Conservation (phyloP, 768 basidiomycete species). For the Naganishia vishniacii region DNA sequence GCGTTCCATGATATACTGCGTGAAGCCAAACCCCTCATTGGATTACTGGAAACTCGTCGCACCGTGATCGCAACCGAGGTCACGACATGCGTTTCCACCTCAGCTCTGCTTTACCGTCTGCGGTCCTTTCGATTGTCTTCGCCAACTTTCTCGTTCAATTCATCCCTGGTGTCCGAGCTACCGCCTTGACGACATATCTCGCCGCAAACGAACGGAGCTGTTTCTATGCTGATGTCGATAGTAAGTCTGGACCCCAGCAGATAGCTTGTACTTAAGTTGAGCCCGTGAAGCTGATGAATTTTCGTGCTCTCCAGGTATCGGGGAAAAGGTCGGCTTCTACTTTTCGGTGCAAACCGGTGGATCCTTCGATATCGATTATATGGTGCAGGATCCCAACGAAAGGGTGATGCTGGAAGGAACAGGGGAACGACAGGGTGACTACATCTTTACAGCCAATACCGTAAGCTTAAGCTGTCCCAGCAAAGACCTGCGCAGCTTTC, state of each 20-base stretch:
- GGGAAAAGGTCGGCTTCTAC: conserved; percentile 84
- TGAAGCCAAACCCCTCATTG: too few species aligned
- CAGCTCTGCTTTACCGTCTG: conserved; percentile 1
- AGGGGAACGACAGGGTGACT: conserved; percentile 92
- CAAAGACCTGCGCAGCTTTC: neutral
- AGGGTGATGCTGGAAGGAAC: conserved; percentile 79
- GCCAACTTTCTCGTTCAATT: neutral
- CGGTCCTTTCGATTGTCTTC: neutral
- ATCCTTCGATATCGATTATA: conserved; percentile 91
- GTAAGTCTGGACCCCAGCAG: conserved; percentile 34
- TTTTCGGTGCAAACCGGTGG: conserved; percentile 98
- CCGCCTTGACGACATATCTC: conserved; percentile 47
- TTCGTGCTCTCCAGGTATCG: conserved; percentile 27
- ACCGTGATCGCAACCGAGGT: too few species aligned
- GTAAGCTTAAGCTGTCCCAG: conserved; percentile 26
- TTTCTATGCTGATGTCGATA: conserved; percentile 92
- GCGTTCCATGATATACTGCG: too few species aligned
- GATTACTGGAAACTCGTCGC: too few species aligned
- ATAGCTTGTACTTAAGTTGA: too few species aligned
- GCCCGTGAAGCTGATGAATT: neutral
- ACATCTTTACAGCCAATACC: conserved; percentile 87
- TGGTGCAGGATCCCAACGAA: conserved; percentile 83
- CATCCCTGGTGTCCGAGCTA: conserved; percentile 27
- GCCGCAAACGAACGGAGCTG: conserved; percentile 55
- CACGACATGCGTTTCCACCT: conserved; percentile 8